These are phyloP conservation scores for Selenicereus undatus DNA, from an alignment of 148 eudicot species.

Conservation along the genomic window DNA sequence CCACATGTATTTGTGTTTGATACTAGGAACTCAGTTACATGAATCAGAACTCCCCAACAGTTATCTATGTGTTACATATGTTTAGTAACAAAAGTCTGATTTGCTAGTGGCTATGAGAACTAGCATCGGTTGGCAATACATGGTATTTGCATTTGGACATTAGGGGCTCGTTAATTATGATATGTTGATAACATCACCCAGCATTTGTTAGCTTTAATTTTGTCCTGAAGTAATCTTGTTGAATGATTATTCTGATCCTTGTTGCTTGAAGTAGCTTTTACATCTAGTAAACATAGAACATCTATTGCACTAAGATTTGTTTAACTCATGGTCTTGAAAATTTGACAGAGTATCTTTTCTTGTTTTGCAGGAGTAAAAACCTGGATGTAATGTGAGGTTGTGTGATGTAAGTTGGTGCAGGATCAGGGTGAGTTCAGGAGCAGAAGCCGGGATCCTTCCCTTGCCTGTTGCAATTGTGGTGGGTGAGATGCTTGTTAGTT, in stretches of 20 bases:
- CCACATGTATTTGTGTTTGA: no score
- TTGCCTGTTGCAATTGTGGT: conserved; percentile 12
- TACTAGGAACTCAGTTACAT: no score
- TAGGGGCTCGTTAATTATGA: no score
- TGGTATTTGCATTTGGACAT: no score
- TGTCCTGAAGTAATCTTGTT: neutral
- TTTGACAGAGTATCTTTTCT: neutral
- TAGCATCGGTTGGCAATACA: no score
- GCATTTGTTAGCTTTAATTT: neutral
- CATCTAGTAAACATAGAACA: neutral
- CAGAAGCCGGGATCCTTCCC: conserved; percentile 29
- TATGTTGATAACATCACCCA: no score
- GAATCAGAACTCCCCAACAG: no score
- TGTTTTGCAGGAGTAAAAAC: conserved; percentile 13
- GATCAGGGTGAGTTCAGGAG: conserved; percentile 31
- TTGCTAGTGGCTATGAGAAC: no score
- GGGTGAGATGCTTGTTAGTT: neutral
- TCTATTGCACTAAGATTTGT: neutral
- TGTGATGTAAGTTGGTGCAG: conserved; percentile 11
- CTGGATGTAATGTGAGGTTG: conserved; percentile 4
- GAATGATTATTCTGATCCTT: neutral
- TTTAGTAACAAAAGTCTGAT: no score
- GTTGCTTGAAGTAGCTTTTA: neutral
- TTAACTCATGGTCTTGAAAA: neutral
- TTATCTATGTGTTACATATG: no score